phyloP scores from a whole-genome alignment of 2,329 filamentous ascomycete genomes.

The Fusarium sp. region DNA sequence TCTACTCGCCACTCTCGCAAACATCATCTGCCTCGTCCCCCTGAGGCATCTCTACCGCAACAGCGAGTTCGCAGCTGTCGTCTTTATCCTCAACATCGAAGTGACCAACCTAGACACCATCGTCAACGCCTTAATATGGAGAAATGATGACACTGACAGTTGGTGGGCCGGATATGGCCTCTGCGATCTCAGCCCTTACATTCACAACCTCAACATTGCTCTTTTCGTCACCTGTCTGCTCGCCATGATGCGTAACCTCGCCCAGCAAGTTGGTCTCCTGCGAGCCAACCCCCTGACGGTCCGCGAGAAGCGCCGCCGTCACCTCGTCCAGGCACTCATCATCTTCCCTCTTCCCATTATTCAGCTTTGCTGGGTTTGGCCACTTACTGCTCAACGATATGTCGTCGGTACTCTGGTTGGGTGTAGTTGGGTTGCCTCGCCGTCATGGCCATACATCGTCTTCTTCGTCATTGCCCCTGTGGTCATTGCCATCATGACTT shows the following conservation, averaged over 20 bases:
- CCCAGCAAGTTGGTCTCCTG: conserved; percentile 59
- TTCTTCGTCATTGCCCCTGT: conserved; percentile 61
- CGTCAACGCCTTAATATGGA: conserved; percentile 65
- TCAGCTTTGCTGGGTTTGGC: conserved; percentile 60
- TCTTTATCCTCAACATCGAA: conserved; percentile 59
- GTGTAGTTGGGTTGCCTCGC: conserved; percentile 57
- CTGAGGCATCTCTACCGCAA: conserved; percentile 62
- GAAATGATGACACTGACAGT: conserved; percentile 56
- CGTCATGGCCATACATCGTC: conserved; percentile 59
- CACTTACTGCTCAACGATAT: conserved; percentile 60
- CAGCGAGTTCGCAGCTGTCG: conserved; percentile 63
- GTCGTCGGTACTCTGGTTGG: conserved; percentile 61
- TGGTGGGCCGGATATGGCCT: conserved; percentile 65
- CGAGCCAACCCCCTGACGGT: conserved; percentile 53
- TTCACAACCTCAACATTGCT: conserved; percentile 58
- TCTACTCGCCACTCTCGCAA: conserved; percentile 56
- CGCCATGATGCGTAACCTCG: conserved; percentile 65
- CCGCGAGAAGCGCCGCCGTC: conserved; percentile 55
- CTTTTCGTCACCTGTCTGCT: conserved; percentile 63
- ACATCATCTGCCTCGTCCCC: conserved; percentile 61
- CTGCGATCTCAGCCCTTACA: conserved; percentile 64
- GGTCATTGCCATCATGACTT: conserved; percentile 55
- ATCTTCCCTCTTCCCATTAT: conserved; percentile 65
- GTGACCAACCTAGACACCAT: conserved; percentile 60
- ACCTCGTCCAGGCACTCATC: conserved; percentile 61